These are phyloP conservation scores for Parafenestella ontariensis DNA, from an alignment of 2,329 filamentous ascomycete genomes.

Conservation along the genomic window DNA sequence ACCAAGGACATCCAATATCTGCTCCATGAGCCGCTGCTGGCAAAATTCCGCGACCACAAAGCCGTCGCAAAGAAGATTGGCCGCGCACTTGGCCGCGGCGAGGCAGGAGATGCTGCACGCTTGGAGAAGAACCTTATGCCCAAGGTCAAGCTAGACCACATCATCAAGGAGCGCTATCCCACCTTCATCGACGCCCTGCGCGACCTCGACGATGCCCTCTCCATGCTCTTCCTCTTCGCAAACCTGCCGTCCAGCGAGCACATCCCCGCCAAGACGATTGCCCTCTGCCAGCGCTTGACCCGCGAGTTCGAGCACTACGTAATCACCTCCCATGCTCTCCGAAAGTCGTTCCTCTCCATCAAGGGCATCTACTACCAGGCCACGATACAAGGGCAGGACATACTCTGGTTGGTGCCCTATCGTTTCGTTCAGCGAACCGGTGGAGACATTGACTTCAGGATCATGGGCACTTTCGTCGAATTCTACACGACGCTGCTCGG, in stretches of 20 bases:
- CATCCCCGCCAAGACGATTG: slow-evolving; percentile 94
- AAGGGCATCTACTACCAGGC: slow-evolving; percentile 99
- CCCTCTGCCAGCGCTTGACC: slow-evolving; percentile 88
- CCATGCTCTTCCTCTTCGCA: slow-evolving; percentile 96
- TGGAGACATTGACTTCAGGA: slow-evolving; percentile 94
- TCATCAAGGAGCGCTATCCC: slow-evolving; percentile 97
- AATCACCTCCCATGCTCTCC: slow-evolving; percentile 87
- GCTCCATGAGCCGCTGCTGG: slow-evolving; percentile 90
- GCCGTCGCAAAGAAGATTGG: slow-evolving; percentile 97
- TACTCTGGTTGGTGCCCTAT: slow-evolving; percentile 97
- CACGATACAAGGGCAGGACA: slow-evolving; percentile 94
- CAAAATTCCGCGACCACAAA: slow-evolving; percentile 97
- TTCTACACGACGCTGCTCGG: slow-evolving; percentile 97
- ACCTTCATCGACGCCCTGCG: slow-evolving; percentile 94
- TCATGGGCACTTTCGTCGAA: slow-evolving; percentile 99
- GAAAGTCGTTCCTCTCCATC: slow-evolving; percentile 96
- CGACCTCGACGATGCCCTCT: slow-evolving; percentile 95
- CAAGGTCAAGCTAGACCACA: slow-evolving; percentile 90
- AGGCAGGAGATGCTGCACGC: slow-evolving; percentile 85
- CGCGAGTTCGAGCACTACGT: slow-evolving; percentile 98
- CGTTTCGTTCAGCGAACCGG: slow-evolving; percentile 96
- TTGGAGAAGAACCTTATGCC: slow-evolving; percentile 92
- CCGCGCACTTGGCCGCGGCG: slow-evolving; percentile 86
- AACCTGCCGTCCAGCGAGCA: slow-evolving; percentile 89
- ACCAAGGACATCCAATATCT: slow-evolving; percentile 98